Conservation (phyloP, 139 green algal species). For the Coccomyxa sp. region DNA sequence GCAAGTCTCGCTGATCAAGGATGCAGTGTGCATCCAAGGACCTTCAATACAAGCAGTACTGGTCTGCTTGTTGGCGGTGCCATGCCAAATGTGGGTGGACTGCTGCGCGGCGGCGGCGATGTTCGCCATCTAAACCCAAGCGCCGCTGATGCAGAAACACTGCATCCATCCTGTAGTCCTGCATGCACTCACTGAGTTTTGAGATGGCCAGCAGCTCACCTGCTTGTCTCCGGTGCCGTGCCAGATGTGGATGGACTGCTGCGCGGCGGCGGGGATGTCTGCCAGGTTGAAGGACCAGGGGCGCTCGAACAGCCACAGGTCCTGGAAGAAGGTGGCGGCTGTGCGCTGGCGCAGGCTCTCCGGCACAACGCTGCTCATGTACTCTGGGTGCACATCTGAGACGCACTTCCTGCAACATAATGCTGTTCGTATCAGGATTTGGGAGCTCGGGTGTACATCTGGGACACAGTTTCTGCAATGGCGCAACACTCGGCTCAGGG, state of each 20-base stretch:
- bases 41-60: too few relatives aligned
- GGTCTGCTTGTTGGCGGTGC: constrained; percentile 16
- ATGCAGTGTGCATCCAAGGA: too few relatives aligned
- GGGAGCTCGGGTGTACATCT: background rate
- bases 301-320: constrained; percentile 5
- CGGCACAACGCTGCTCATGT: background rate
- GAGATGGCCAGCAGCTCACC: too few relatives aligned
- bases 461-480: background rate
- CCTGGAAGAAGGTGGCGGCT: constrained; percentile 4
- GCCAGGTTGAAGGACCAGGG: constrained; percentile 8
- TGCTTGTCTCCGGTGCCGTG: constrained; percentile 20
- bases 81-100: constrained; percentile 16
- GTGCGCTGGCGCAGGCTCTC: constrained; percentile 4
- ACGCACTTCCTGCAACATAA: constrained; percentile 1
- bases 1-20: too few relatives aligned
- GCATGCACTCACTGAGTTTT: too few relatives aligned
- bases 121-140: too few relatives aligned
- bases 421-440: background rate
- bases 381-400: background rate
- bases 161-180: too few relatives aligned
- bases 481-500: background rate
- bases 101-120: background rate
- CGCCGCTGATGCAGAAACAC: too few relatives aligned
- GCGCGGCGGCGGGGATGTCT: background rate
- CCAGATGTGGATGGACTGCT: constrained; percentile 13